These are phyloP conservation scores for Claviceps lovelessii DNA, from an alignment of 2,329 filamentous ascomycete species.

Conservation along the genomic window DNA sequence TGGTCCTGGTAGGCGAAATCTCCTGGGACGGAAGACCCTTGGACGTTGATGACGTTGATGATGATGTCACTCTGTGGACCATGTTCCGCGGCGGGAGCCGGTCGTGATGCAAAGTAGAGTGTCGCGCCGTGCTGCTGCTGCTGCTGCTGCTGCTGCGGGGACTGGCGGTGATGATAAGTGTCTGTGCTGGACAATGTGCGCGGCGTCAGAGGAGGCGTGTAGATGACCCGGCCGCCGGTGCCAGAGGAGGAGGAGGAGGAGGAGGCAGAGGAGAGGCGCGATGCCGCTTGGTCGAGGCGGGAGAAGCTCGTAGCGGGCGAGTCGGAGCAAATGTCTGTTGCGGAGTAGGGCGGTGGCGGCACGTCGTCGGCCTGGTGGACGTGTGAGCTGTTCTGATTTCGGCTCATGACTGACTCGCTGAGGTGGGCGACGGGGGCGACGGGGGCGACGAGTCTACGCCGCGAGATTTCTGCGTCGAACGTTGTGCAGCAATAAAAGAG, in stretches of 20 bases:
- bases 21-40: slow-evolving; percentile 21
- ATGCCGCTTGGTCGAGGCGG: slow-evolving; percentile 20
- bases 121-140: slow-evolving; percentile 8
- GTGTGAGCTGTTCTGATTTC: slow-evolving; percentile 8
- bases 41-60: slow-evolving; percentile 22
- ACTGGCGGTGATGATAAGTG: neutral
- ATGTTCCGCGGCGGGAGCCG: slow-evolving; percentile 12
- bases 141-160: neutral
- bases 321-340: slow-evolving; percentile 40
- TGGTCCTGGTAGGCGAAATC: slow-evolving; percentile 29
- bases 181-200: slow-evolving; percentile 14
- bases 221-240: slow-evolving; percentile 16
- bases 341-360: slow-evolving; percentile 35
- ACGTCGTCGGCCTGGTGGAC: slow-evolving; percentile 7
- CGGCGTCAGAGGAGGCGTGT: no score
- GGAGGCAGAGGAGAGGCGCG: slow-evolving; percentile 22
- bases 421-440: no score
- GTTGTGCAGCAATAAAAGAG: neutral
- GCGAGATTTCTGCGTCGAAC: no score
- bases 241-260: slow-evolving; percentile 26
- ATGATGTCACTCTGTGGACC: slow-evolving; percentile 11
- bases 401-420: slow-evolving; percentile 5
- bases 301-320: slow-evolving; percentile 14
- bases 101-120: slow-evolving; percentile 33
- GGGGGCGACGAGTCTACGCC: no score